Base-by-base conservation (phyloP, 2,329 filamentous ascomycete species). In the Bipolaris sorokiniana region DNA sequence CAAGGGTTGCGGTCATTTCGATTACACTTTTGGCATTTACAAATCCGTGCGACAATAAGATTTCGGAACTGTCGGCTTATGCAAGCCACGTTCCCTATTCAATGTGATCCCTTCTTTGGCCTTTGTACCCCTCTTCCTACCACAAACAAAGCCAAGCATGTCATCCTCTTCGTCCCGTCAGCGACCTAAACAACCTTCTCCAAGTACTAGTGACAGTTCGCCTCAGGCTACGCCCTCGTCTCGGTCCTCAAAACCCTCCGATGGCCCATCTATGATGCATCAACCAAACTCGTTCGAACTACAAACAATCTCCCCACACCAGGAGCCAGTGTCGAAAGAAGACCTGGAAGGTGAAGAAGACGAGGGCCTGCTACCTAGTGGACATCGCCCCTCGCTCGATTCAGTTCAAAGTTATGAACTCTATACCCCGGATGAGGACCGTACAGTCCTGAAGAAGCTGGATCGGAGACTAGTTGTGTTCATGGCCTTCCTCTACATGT, bases 381-480 rank as follows among this genome's bases (percentile, higher is more conserved):
- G 54, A 20, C 62, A 67, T 34, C 65, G 66, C 7, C 52, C 67
- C 22, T 69, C 69, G 18, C 52, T 70, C 42, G 58, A 67, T 52
- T 69, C 70, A 34, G 61, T 64, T 20, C 71, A 82, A 56, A 81
- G 79, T 42, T 84, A 79, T 66, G 79, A 83, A 67, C 68, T 85
- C 6, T 86, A 85, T 66, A 86, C 83, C 0, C 79, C 80, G 1
- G 88, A 92, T 51, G 92, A 97, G 74, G 92, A 96, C 71, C 78
- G 75, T 20, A 80, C 81, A 3, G 88, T 96, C 7, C 82, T 92
- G 54, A 82, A 81, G 69, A 92, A 90, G 77, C 86, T 97, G 65
- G 92, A 97, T 74, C 82, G 86, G 54, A 86, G 84, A 62, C 82
- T 97, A 51, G 91, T 96, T 5, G 74, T 90, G 1, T 96, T 97